Evolutionary conservation across 345 rosid genomes (phyloP).

Genomic region (Eucalyptus curtisii): DNA sequence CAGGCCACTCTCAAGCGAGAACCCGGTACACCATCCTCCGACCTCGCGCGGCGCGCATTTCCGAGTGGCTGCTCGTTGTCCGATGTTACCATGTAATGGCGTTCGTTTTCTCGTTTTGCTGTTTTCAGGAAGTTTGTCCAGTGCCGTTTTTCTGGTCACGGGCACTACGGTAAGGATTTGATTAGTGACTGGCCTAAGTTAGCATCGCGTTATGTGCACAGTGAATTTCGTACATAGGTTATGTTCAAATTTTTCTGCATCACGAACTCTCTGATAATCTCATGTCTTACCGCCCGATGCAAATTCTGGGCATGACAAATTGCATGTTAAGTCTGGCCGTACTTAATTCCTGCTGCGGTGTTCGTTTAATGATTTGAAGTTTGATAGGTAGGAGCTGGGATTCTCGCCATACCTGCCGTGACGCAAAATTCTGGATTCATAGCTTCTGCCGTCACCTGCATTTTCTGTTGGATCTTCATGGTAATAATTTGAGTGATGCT

Average conservation of each 20-base stretch:
- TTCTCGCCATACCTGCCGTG: constrained; percentile 88
- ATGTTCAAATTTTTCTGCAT: neutral
- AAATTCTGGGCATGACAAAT: neutral
- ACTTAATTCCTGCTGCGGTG: neutral
- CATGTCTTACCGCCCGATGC: neutral
- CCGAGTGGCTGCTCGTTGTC: neutral
- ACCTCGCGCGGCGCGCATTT: neutral
- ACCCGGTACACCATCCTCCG: constrained; percentile 55
- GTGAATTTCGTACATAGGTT: neutral
- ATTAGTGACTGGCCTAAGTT: neutral
- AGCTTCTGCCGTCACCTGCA: constrained; percentile 69
- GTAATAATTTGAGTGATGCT: constrained; percentile 2
- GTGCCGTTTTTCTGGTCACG: constrained; percentile 76
- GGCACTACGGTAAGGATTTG: constrained; percentile 60
- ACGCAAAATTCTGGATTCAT: constrained; percentile 84
- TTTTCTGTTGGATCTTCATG: constrained; percentile 80
- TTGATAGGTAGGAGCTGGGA: constrained; percentile 82
- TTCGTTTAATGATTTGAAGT: neutral
- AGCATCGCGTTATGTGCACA: neutral
- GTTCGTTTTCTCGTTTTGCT: neutral
- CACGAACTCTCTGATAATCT: neutral
- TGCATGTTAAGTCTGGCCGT: neutral
- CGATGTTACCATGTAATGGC: neutral
- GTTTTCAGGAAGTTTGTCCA: constrained; percentile 61
- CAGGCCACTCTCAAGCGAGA: constrained; percentile 65